Percentiles rank a stretch among this genome's conserved stretches.
phyloP scores from a whole-genome alignment of 2,329 filamentous ascomycete genomes.

The Coniochaeta sp. region DNA sequence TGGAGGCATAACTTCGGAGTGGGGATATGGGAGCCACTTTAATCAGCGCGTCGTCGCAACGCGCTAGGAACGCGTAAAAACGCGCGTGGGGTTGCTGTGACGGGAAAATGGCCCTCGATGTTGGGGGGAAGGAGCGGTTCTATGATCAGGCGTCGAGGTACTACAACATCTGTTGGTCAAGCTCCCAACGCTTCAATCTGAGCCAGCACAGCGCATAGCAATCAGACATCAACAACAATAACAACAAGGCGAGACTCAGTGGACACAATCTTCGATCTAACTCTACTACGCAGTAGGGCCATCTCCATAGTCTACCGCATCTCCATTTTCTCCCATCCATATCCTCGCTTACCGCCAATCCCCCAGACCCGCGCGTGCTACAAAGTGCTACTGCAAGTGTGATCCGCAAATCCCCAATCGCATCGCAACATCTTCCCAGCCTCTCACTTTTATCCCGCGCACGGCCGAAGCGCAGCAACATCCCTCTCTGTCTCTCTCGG shows the following conservation, averaged over 20 bases:
- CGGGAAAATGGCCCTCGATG: neutral
- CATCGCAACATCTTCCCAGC: neutral
- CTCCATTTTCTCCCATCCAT: neutral
- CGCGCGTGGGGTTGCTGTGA: neutral
- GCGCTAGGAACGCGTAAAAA: neutral
- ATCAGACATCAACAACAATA: neutral
- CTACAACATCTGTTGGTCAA: neutral
- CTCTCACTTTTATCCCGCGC: neutral
- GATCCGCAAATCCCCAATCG: constrained; percentile 1
- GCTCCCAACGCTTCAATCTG: neutral
- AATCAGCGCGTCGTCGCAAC: neutral
- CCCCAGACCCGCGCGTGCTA: neutral
- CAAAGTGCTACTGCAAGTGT: neutral
- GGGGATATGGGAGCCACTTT: neutral
- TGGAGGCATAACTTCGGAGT: neutral
- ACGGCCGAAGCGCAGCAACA: neutral
- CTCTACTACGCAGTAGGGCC: too few relatives aligned
- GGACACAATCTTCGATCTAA: neutral
- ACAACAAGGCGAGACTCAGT: neutral
- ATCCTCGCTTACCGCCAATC: constrained; percentile 1
- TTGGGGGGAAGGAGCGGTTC: neutral
- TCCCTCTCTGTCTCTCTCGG: too few relatives aligned
- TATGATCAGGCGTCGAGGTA: neutral
- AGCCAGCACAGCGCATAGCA: neutral
- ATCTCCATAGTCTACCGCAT: neutral